Evolutionary conservation across 805 yeast species (phyloP), one percentile per base, ranked within the genome.

Genomic region (Barnettozyma sucrosica): DNA sequence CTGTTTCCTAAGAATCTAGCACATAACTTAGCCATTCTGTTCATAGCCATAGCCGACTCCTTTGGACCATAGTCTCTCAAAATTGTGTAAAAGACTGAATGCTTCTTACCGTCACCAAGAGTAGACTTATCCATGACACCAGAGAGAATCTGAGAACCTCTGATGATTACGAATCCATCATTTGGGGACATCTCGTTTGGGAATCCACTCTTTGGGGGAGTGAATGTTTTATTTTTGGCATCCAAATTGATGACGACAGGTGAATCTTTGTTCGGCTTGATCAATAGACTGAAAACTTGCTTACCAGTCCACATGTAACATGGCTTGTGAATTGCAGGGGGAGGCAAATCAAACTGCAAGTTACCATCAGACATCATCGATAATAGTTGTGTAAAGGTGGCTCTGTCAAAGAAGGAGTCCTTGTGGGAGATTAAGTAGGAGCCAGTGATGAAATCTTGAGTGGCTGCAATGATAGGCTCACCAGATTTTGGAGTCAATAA

Each of bases 391-490:
- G 84, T 80, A 48, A 93, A 80, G 8, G 87, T 73, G 2, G 92
- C 93, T 54, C 96, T 77, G 67, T 90, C 96, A 62, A 79, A 92
- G 66, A 93, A 93, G 2, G 95, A 78, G 66, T 95, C 98, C 67
- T 93, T 95, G 59, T 86, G 89, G 1, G 97, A 85, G 37, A 93
- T 87, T 61, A 93, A 73, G 65, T 83, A 93, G 0, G 97, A 89
- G 18, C 98, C 99, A 6, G 98, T 90, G 59, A 93, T 93, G 73
- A 93, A 93, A 79, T 93, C 99, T 73, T 93, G 99, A 1, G 99
- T 93, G 8, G 99, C 99, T 0, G 99, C 99, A 75, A 93, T 93
- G 58, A 93, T 93, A 0, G 99, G 99, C 62, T 95, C 99, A 58
- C 99, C 99, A 28, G 96, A 87, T 62, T 90, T 88, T 9, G 99